phyloP scores from a whole-genome alignment of 192 early-diverging fungal genomes.

The Rhizophagus prolifer region DNA sequence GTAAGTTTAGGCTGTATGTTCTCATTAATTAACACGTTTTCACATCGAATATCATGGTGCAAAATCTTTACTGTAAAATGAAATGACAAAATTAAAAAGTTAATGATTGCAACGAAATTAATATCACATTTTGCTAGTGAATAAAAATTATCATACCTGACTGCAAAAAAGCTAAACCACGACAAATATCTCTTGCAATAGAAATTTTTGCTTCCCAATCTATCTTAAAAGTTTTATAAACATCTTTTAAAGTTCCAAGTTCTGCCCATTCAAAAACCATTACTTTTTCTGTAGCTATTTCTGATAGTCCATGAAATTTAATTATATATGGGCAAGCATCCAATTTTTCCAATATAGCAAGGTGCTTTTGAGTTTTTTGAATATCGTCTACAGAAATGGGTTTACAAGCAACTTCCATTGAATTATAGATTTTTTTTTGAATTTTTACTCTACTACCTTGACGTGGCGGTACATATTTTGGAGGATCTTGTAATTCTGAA shows the following conservation, averaged over 20 bases:
- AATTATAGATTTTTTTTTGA: not conserved
- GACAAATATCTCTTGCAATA: slow-evolving; percentile 20
- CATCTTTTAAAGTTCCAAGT: slow-evolving; percentile 9
- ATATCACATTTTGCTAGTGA: not conserved
- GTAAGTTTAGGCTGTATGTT: not conserved
- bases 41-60: slow-evolving; percentile 30
- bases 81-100: not conserved
- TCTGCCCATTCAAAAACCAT: slow-evolving; percentile 30
- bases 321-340: slow-evolving; percentile 14
- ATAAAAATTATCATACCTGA: not conserved
- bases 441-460: not conserved
- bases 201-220: slow-evolving; percentile 7
- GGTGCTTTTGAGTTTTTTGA: not conserved
- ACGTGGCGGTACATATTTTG: not conserved
- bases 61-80: not conserved
- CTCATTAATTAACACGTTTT: slow-evolving; percentile 12
- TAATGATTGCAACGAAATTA: not conserved
- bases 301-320: slow-evolving; percentile 23
- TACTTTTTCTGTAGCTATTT: not conserved
- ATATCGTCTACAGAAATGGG: not conserved
- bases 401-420: not conserved
- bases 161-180: slow-evolving; percentile 25
- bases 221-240: not conserved
- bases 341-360: slow-evolving; percentile 18
- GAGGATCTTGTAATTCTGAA: not conserved